Conservation (phyloP, 2,329 filamentous ascomycete genomes). For the Clonostachys sp. region DNA sequence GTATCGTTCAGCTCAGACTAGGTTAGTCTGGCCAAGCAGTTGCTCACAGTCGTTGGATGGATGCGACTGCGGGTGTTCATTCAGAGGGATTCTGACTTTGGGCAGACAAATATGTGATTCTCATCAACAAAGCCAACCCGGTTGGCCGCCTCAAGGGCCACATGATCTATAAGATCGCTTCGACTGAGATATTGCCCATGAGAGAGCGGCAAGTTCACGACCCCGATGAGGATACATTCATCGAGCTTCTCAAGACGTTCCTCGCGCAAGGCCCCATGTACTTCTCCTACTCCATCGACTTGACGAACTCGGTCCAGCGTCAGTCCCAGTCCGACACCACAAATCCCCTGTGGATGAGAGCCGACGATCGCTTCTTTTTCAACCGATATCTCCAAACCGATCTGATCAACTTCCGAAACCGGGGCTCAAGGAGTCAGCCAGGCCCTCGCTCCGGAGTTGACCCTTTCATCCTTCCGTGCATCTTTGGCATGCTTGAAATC, state of each 20-base stretch:
- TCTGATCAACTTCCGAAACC: slow-evolving; percentile 79
- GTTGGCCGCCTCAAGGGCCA: slow-evolving; percentile 91
- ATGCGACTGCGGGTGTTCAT: not conserved
- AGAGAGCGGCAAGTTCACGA: slow-evolving; percentile 90
- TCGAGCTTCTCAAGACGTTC: slow-evolving; percentile 74
- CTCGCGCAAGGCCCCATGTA: slow-evolving; percentile 88
- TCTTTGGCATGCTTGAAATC: slow-evolving; percentile 95
- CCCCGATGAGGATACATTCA: slow-evolving; percentile 88
- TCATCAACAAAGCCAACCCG: slow-evolving; percentile 90
- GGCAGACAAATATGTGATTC: slow-evolving; percentile 87
- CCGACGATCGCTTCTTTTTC: slow-evolving; percentile 98
- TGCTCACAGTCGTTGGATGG: not conserved
- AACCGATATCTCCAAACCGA: slow-evolving; percentile 91
- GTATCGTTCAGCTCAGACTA: slow-evolving; percentile 87
- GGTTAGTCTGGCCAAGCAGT: slow-evolving; percentile 50
- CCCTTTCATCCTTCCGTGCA: slow-evolving; percentile 90
- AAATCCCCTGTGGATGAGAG: slow-evolving; percentile 80
- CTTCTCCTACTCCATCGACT: slow-evolving; percentile 95
- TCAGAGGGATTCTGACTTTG: not conserved
- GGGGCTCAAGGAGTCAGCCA: slow-evolving; percentile 55
- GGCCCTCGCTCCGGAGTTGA: slow-evolving; percentile 74
- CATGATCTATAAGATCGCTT: slow-evolving; percentile 89
- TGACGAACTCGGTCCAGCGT: slow-evolving; percentile 95
- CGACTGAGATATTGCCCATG: slow-evolving; percentile 90
- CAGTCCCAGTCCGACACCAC: slow-evolving; percentile 72